Base-by-base conservation (phyloP, 179 eudicot genomes). In the Carnegiea gigantea region DNA sequence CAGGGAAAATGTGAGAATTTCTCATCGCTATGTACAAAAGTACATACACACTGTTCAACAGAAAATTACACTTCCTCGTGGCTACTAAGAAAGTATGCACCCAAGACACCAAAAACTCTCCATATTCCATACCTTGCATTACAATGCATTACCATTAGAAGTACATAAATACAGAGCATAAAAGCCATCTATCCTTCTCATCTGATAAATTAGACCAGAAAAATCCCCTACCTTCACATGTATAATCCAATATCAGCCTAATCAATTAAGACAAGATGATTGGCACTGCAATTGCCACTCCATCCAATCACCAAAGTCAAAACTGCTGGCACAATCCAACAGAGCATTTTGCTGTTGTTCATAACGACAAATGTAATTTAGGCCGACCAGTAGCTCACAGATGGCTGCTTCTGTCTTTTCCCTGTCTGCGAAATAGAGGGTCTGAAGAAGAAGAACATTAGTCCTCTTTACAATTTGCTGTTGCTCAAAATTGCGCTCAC, bases 251-350 rank as follows among this genome's bases (percentile, higher is more conserved):
- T 36, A 9, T 43, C 44, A 70, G n/a, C 21, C 40, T 70, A 12
- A 44, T 84, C 75, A 85, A 76, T 83, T 73, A 21, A 84, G 79
- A 65, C 76, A 81, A 53, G 90, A 88, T 77, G 83, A 80, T 85
- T 89, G 86, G 78, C 88, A 88, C 70, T 92, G 94, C 88, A 84
- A 60, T 82, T 92, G 96, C 98, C 99, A 96, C 73, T 93, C 97
- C 97, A 89, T 89, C 84, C 92, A 93, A 75, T 92, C 97, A 78
- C 92, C 93, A 64, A 94, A 88, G 73, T 93, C 99, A 8, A 96
- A 92, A 89, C 99, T 96, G 82, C 97, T 89, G 9, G 98, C 91
- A 86, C 99, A 96, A 78, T 96, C 98, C 86, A 94, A 85, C 72
- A 96, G 84, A 2, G 98, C 97, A 83, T 92, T 94, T 70, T 92